Base-by-base conservation (phyloP, 345 rosid genomes). In the Noccaea bulbosa region DNA sequence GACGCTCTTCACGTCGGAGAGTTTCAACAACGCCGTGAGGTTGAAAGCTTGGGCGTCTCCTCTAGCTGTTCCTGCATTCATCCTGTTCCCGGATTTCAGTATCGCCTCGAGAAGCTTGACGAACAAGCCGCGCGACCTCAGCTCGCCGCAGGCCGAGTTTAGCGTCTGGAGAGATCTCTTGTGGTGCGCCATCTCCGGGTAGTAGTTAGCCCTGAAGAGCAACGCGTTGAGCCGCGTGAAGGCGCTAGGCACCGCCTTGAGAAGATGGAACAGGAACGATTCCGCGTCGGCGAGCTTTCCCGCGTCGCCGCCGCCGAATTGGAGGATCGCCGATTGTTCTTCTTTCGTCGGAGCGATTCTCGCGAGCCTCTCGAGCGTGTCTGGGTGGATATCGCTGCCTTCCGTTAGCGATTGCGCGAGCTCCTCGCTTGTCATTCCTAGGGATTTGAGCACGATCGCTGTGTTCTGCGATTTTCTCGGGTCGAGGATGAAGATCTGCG, bases 21-120 rank as follows among this genome's bases (percentile, higher is more conserved):
- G 90, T 67, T 90, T 88, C 10, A 82, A 72, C 16, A 88, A 82
- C 12, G 96, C 84, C 0, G 78, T 81, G 41, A 88, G 86, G 70
- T 87, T 83, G 70, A 93, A 93, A 49, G 91, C 93, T 40, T 81
- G 81, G 7, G 98, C 98, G 34, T 93, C 84, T 43, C 98, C 98
- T 77, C 97, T 82, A 11, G 90, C 67, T 3, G 98, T 88, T 75
- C 98, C 98, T 0, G 93, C 93, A 58, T 93, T 93, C 90, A 90
- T 86, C 66, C 77, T 80, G 72, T 88, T 93, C 24, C 98, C 96
- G 4, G 97, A 92, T 78, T 93, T 93, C 50, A 93, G 79, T 53
- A 93, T 84, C 10, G 96, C 98, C 78, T 90, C 93, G 0, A 93
- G 83, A 35, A 90, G 91, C 67, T 93, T 90, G 3, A 88, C 77